Evolutionary conservation across 2,329 filamentous ascomycete genomes (phyloP).

Genomic region (Laburnicola sp.): DNA sequence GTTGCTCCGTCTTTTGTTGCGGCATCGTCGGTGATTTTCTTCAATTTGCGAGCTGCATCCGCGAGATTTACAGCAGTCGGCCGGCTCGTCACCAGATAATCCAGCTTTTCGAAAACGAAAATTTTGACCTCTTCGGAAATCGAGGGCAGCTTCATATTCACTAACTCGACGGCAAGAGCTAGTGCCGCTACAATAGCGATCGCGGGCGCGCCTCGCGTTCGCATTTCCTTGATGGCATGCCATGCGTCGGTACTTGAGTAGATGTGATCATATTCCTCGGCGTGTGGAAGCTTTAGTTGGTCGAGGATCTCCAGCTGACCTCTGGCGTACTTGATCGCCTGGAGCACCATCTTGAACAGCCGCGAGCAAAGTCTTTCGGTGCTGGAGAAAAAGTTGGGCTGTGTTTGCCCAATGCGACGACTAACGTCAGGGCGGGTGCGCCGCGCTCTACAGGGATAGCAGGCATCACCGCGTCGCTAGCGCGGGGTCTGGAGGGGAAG

Average conservation of each 20-base stretch:
- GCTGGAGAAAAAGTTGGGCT: conserved; percentile 13
- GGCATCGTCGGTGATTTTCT: conserved; percentile 60
- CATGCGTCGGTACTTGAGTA: conserved; percentile 74
- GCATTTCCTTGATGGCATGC: conserved; percentile 81
- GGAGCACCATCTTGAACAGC: conserved; percentile 57
- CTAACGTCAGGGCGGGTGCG: conserved; percentile 15
- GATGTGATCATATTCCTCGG: conserved; percentile 73
- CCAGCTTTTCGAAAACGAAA: conserved; percentile 75
- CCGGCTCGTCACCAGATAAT: conserved; percentile 84
- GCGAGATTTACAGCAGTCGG: conserved; percentile 94
- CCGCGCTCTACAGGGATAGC: conserved; percentile 15
- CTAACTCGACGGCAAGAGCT: conserved; percentile 81
- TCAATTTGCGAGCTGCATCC: conserved; percentile 84
- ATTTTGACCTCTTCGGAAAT: conserved; percentile 63
- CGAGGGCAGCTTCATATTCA: conserved; percentile 57
- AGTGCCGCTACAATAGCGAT: conserved; percentile 98
- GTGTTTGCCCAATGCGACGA: conserved; percentile 15
- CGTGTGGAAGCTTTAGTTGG: conserved; percentile 79
- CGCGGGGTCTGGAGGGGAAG: conserved; percentile 1
- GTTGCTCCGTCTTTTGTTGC: conserved; percentile 50
- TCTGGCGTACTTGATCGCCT: conserved; percentile 76
- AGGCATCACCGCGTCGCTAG: background rate
- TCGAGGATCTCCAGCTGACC: conserved; percentile 77
- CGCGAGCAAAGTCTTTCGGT: background rate
- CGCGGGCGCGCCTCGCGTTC: conserved; percentile 79